Percentiles rank a stretch among this genome's conserved stretches.
These are phyloP conservation scores for Lentinula boryana DNA, from an alignment of 768 basidiomycete genomes.

Conservation along the genomic window DNA sequence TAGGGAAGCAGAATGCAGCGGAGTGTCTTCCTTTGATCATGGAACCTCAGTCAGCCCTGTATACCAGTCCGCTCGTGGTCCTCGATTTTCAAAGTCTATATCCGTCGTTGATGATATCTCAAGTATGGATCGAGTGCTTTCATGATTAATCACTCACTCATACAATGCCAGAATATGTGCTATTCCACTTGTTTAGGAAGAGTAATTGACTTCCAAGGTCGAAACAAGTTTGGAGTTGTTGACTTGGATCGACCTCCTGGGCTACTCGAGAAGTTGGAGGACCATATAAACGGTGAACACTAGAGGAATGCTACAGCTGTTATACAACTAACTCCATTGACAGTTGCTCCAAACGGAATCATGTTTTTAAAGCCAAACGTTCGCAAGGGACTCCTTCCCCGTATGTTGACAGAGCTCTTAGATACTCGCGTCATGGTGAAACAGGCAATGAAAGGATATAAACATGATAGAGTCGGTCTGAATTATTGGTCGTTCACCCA, in stretches of 20 bases:
- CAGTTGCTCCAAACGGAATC: conserved; percentile 94
- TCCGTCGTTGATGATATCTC: conserved; percentile 94
- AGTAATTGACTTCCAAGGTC: conserved; percentile 78
- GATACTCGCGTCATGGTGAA: conserved; percentile 99
- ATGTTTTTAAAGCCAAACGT: conserved; percentile 86
- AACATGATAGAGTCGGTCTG: conserved; percentile 60
- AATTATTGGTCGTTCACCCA: neutral
- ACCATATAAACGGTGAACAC: conserved; percentile 68
- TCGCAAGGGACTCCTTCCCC: conserved; percentile 76
- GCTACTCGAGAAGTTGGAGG: conserved; percentile 60
- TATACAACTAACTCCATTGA: neutral
- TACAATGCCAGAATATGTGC: conserved; percentile 73
- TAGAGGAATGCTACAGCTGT: neutral
- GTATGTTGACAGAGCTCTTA: conserved; percentile 89
- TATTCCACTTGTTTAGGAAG: conserved; percentile 96
- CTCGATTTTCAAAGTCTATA: conserved; percentile 97
- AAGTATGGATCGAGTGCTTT: neutral
- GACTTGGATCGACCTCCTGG: conserved; percentile 66
- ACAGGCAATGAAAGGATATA: conserved; percentile 84
- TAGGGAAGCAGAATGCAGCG: conserved; percentile 92
- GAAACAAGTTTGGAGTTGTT: conserved; percentile 82
- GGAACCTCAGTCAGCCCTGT: conserved; percentile 92
- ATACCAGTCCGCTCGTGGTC: conserved; percentile 87
- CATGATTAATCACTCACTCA: neutral
- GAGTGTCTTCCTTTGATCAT: conserved; percentile 94